Base-by-base conservation (phyloP, 495 filamentous ascomycete species). In the Penicillium flavigenum region DNA sequence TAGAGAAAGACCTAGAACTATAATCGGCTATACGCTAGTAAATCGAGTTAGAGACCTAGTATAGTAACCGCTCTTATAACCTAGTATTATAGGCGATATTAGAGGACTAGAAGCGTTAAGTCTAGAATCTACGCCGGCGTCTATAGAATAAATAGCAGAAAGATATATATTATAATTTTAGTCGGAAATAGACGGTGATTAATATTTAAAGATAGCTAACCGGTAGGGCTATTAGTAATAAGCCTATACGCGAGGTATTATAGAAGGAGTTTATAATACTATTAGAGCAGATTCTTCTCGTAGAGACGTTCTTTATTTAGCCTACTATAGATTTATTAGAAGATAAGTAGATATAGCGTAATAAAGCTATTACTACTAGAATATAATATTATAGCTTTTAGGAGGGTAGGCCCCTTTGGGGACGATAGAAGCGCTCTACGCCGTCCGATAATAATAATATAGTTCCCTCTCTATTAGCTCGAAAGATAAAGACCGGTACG, bases 261-360 rank as follows among this genome's bases (percentile, higher is more conserved):
- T 47, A 36, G 31, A 63, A 43, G 20, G 60, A 67, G 49, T 59
- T 61, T 46, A 46, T 47, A 47, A 58, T 69, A 43, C 60, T 12
- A 50, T 54, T 58, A 36, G 47, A 60, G 42, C 50, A 64, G 56
- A 67, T 70, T 54, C 45, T 60, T 54, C 60, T 70, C 14, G 29
- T 67, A 24, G 60, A 62, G 52, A 67, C 50, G n/a, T 62, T 70
- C 34, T 51, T 70, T 39, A 65, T 64, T 41, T 70, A 53, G 62
- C 67, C 67, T 20, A 65, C 56, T 19, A 63, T 64, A 41, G 16
- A 53, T 43, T 70, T 52, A 39, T 42, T 67, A 50, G 67, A 70
- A 57, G 56, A 46, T 12, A 56, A 67, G 54, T 70, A 57, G 63
- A 50, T 44, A 41, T 54, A 60, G 41, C 64, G 64, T 20, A 62